Percentiles rank a stretch among this genome's conserved stretches.
Conservation (phyloP, 2,329 filamentous ascomycete genomes). For the Atkinsonella hypoxylon region DNA sequence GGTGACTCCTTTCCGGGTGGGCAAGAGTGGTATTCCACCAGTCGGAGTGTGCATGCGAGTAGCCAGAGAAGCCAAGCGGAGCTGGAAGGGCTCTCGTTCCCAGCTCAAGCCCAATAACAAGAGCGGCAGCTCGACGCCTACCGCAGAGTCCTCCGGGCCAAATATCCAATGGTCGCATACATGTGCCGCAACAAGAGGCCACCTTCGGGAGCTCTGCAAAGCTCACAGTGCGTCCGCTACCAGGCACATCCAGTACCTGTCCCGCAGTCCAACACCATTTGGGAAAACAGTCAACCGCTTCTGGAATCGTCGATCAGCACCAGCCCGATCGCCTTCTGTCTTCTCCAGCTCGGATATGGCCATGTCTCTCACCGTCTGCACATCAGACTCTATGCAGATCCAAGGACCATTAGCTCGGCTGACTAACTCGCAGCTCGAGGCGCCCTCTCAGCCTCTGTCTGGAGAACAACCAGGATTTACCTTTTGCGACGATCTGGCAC, state of each 20-base stretch:
- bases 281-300: conserved; percentile 36
- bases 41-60: conserved; percentile 53
- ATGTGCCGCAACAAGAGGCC: conserved; percentile 47
- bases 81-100: conserved; percentile 50
- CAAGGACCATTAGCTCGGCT: conserved; percentile 49
- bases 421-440: conserved; percentile 27
- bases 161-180: conserved; percentile 55
- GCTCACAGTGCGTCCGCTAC: conserved; percentile 34
- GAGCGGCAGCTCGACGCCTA: conserved; percentile 46
- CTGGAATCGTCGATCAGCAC: conserved; percentile 36
- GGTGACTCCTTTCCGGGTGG: conserved; percentile 52
- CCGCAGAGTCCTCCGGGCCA: conserved; percentile 30
- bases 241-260: conserved; percentile 33
- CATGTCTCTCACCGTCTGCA: conserved; percentile 50
- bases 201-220: conserved; percentile 52
- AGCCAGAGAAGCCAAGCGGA: conserved; percentile 52
- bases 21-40: conserved; percentile 52
- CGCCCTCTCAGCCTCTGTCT: neutral
- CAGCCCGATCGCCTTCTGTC: conserved; percentile 32
- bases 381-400: conserved; percentile 52
- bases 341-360: conserved; percentile 52
- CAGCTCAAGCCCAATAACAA: conserved; percentile 22
- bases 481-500: conserved; percentile 11
- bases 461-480: conserved; percentile 4
- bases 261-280: conserved; percentile 44